Conservation (phyloP, 352 stramenopile species). For the Phytophthora pinifolia region DNA sequence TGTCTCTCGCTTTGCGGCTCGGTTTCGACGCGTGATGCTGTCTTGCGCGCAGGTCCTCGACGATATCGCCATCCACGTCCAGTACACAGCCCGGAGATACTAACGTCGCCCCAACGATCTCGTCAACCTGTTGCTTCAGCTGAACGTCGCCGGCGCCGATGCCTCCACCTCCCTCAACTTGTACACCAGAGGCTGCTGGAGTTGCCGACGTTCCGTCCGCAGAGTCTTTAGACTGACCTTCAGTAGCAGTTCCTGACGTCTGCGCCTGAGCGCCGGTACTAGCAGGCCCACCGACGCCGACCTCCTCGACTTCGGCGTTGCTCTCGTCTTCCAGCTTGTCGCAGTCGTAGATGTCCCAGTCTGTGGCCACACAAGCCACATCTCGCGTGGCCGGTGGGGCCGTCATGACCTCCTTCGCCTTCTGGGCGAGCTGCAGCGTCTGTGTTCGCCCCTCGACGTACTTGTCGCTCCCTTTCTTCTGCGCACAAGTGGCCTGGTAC, state of each 20-base stretch:
- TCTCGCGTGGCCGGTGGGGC: conserved; percentile 73
- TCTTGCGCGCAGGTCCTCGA: conserved; percentile 61
- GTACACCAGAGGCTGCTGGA: conserved; percentile 8
- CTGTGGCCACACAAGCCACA: conserved; percentile 66
- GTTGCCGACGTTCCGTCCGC: conserved; percentile 5
- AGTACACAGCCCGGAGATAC: conserved; percentile 79
- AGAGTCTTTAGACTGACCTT: conserved; percentile 18
- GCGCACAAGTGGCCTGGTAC: conserved; percentile 60
- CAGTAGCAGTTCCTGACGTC: conserved; percentile 12
- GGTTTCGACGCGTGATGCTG: conserved; percentile 39
- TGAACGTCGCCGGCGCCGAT: conserved; percentile 51
- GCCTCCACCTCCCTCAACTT: conserved; percentile 12
- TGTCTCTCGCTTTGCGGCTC: conserved; percentile 20
- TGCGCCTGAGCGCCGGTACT: conserved; percentile 7
- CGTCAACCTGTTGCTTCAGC: conserved; percentile 72
- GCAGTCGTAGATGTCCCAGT: conserved; percentile 90
- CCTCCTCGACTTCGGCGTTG: conserved; percentile 33
- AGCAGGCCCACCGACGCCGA: conserved; percentile 1
- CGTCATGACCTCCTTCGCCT: conserved; percentile 85
- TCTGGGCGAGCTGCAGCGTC: conserved; percentile 75
- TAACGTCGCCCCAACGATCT: conserved; percentile 75
- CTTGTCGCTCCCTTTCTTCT: conserved; percentile 82
- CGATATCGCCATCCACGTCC: conserved; percentile 77
- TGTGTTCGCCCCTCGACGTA: conserved; percentile 65
- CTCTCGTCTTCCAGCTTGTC: conserved; percentile 27